These are phyloP conservation scores for Onygenales sp. DNA, from an alignment of 2,329 filamentous ascomycete genomes.

Conservation along the genomic window DNA sequence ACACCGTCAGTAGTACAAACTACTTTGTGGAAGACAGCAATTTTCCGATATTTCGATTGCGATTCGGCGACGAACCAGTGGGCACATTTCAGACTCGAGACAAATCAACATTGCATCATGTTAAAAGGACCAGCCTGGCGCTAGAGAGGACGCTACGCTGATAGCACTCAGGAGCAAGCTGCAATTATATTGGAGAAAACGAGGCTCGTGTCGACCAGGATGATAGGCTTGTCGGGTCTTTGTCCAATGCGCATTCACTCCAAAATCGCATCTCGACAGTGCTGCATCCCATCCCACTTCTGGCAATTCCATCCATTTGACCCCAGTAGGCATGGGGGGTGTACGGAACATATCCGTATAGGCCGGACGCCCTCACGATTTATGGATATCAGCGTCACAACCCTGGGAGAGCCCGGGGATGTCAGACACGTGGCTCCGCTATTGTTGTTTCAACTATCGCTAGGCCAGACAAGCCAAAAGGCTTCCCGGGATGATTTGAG, in stretches of 20 bases:
- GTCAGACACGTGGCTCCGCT: conserved; percentile 4
- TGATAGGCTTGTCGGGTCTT: background rate
- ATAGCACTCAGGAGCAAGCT: too few relatives aligned
- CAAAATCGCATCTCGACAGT: too few relatives aligned
- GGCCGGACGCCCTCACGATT: too few relatives aligned
- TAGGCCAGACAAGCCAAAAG: background rate
- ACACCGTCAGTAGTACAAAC: background rate
- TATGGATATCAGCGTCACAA: too few relatives aligned
- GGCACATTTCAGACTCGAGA: background rate
- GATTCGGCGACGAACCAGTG: background rate
- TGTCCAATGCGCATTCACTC: background rate
- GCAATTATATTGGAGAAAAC: background rate
- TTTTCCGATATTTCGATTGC: background rate
- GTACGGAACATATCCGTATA: too few relatives aligned
- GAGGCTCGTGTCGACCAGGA: background rate
- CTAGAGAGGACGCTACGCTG: background rate
- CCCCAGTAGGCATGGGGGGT: too few relatives aligned
- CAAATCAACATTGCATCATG: background rate
- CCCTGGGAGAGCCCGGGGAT: too few relatives aligned
- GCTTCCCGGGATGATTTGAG: background rate
- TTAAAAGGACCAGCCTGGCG: background rate
- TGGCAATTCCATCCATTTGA: too few relatives aligned
- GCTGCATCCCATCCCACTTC: too few relatives aligned
- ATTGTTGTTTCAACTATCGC: background rate
- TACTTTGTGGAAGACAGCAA: background rate